These are phyloP conservation scores for Tranzscheliella williamsii DNA, from an alignment of 1,284 basidiomycete species.

Conservation along the genomic window DNA sequence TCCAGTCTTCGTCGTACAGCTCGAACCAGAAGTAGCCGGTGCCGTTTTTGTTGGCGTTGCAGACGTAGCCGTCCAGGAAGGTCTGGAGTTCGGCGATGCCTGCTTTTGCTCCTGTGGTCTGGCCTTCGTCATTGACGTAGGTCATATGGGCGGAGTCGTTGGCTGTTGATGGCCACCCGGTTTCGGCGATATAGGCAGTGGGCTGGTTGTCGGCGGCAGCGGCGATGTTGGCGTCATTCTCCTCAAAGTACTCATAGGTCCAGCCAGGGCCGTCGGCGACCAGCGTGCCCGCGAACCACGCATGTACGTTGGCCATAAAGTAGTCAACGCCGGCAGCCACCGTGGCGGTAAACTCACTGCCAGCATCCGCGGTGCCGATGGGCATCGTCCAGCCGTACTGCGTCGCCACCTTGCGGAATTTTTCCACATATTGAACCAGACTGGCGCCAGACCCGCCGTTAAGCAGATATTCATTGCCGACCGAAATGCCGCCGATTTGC, in stretches of 20 bases:
- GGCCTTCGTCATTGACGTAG: too few species aligned
- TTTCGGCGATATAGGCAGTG: constrained; percentile 76
- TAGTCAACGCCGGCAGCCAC: constrained; percentile 72
- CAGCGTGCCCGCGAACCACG: constrained; percentile 71
- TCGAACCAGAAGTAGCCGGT: constrained; percentile 67
- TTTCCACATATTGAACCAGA: constrained; percentile 71
- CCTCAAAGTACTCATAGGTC: constrained; percentile 70
- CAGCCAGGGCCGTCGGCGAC: constrained; percentile 72
- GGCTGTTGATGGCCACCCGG: constrained; percentile 83
- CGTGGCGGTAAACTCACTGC: constrained; percentile 69
- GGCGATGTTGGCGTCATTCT: constrained; percentile 64
- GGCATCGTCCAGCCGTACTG: constrained; percentile 66
- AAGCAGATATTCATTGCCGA: constrained; percentile 62
- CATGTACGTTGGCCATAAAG: constrained; percentile 79
- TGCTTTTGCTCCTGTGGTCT: constrained; percentile 34
- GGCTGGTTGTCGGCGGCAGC: constrained; percentile 69
- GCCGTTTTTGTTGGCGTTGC: constrained; percentile 77
- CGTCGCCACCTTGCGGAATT: constrained; percentile 60
- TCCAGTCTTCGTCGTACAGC: constrained; percentile 85
- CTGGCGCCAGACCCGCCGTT: constrained; percentile 44
- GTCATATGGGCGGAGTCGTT: constrained; percentile 31
- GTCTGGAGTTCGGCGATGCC: constrained; percentile 43
- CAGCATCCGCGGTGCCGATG: constrained; percentile 88
- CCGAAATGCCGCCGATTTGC: constrained; percentile 76
- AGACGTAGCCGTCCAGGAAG: constrained; percentile 84